Evolutionary conservation across 2,329 filamentous ascomycete genomes (phyloP).

Genomic region (Lasiodiplodia gonubiensis): DNA sequence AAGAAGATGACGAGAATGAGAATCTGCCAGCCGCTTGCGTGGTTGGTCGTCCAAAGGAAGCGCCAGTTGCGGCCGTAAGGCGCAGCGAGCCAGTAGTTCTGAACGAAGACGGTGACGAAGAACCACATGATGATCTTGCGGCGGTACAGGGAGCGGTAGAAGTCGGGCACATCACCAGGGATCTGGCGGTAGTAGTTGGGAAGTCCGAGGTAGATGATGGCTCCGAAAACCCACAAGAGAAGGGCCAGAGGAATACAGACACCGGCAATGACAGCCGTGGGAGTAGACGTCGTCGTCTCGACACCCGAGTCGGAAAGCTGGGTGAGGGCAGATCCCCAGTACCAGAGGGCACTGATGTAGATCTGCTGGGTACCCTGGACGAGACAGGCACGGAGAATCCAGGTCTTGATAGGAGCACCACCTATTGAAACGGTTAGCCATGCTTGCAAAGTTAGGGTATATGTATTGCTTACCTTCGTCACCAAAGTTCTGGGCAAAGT

Average conservation of each 20-base stretch:
- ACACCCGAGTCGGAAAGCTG: slow-evolving; percentile 52
- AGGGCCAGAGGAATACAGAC: slow-evolving; percentile 56
- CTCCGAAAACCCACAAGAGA: slow-evolving; percentile 62
- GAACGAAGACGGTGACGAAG: slow-evolving; percentile 66
- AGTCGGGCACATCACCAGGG: slow-evolving; percentile 68
- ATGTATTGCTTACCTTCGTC: slow-evolving; percentile 55
- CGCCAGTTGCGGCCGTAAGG: slow-evolving; percentile 72
- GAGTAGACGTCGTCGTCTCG: slow-evolving; percentile 46
- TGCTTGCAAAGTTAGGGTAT: too few species aligned
- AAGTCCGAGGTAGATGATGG: slow-evolving; percentile 64
- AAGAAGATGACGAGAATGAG: slow-evolving; percentile 62
- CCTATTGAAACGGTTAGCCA: slow-evolving; percentile 25
- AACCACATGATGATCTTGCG: slow-evolving; percentile 72
- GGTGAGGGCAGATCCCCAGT: slow-evolving; percentile 66
- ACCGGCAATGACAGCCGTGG: slow-evolving; percentile 56
- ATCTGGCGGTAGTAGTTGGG: slow-evolving; percentile 70
- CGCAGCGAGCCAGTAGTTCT: slow-evolving; percentile 71
- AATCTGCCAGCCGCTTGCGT: slow-evolving; percentile 63
- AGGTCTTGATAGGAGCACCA: slow-evolving; percentile 66
- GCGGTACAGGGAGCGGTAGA: slow-evolving; percentile 66
- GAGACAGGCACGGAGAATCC: slow-evolving; percentile 70
- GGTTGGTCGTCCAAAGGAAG: slow-evolving; percentile 65
- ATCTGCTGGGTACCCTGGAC: slow-evolving; percentile 72
- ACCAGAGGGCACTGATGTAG: slow-evolving; percentile 70
- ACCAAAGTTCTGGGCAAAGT: slow-evolving; percentile 71